Evolutionary conservation across 179 eudicot species (phyloP), one percentile per base, ranked within the genome.

Genomic region (Monotropa hypopitys): DNA sequence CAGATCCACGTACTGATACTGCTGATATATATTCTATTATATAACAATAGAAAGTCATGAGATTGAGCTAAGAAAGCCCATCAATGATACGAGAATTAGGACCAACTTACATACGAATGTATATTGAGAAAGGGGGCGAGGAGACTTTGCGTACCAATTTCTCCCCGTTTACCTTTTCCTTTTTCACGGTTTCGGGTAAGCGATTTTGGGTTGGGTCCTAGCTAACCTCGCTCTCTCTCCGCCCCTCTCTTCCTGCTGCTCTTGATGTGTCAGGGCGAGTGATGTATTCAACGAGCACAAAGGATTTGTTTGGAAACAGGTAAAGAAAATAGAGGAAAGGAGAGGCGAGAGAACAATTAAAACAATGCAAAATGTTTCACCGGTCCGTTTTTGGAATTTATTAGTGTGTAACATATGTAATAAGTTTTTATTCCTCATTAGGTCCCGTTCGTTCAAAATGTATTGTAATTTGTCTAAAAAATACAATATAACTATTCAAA

Each of bases 71-170:
- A 18, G 30, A 43, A 62, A 42, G 12, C 11, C 16, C 20, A 59
- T 8, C 42, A 43, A 49, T 61, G 53, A 43, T 43, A 42, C 70
- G 35, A 75, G 53, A 61, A 43, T 43, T 59, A 26, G 78, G 78
- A 70, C 40, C 54, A 75, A 72, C 54, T 50, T 50, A 72, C 61
- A 30, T 10, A 26, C 13, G 77, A 43, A 59, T 23, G 38, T 51
- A 57, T 59, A 40, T 33, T 15, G 51, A 16, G 54, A 16, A 20
- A 15, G 62, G 12, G 8, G 3, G 23, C 2, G 49, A 49, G 75
- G 35, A 45, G 57, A 46, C 35, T 75, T 1, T 26, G 70, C 77
- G 35, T 75, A 75, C 77, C 77, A 75, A 75, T 38, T 74, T 74
- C 9, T 9, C 35, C 16, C 42, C 20, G 30, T 56, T 21, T 45